phyloP scores from a whole-genome alignment of 2,329 filamentous ascomycete genomes.

The Teratosphaeriaceae sp. region DNA sequence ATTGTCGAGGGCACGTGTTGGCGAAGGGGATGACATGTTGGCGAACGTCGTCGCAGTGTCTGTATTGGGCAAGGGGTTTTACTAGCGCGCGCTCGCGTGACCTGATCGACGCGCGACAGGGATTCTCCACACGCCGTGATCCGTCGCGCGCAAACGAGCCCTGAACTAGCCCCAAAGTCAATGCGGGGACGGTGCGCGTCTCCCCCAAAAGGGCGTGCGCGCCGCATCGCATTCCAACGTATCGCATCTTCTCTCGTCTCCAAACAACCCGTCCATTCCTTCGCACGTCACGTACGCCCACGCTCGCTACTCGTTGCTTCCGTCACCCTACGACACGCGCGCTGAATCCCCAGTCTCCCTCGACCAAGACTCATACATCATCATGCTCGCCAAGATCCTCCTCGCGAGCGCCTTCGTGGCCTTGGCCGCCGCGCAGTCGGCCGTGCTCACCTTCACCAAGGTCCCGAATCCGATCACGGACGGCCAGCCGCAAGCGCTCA shows the following conservation, averaged over 20 bases:
- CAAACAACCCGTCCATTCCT: background rate
- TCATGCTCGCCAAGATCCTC: slow-evolving; percentile 47
- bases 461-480: slow-evolving; percentile 43
- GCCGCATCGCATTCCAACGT: background rate
- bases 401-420: slow-evolving; percentile 41
- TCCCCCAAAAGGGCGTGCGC: background rate
- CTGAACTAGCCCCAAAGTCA: too few relatives aligned
- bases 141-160: too few relatives aligned
- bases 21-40: too few relatives aligned
- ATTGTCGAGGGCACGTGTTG: too few relatives aligned
- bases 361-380: slow-evolving; percentile 14
- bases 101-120: too few relatives aligned
- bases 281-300: background rate
- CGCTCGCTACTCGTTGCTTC: background rate
- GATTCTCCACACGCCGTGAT: too few relatives aligned
- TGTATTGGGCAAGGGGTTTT: too few relatives aligned
- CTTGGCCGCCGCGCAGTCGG: slow-evolving; percentile 41
- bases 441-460: slow-evolving; percentile 46
- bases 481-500: slow-evolving; percentile 33
- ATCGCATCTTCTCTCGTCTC: background rate
- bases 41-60: too few relatives aligned
- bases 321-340: background rate
- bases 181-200: too few relatives aligned
- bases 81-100: too few relatives aligned
- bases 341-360: background rate